Percentiles rank a stretch among this genome's conserved stretches.
These are phyloP conservation scores for Amanita muscaria DNA, from an alignment of 768 basidiomycete species.

Conservation along the genomic window DNA sequence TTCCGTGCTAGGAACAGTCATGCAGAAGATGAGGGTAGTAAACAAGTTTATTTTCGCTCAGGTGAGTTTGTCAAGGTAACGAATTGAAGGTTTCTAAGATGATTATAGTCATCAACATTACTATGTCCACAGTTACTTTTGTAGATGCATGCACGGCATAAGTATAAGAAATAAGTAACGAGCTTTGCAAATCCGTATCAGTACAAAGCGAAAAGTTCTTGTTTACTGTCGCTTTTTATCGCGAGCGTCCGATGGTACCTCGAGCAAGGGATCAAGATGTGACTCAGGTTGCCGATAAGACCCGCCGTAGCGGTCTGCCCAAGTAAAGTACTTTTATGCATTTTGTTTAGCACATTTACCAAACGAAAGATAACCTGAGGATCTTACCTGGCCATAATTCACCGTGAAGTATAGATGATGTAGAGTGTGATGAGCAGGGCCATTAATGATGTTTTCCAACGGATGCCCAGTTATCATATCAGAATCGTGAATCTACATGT, in stretches of 20 bases:
- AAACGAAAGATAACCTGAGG: constrained; percentile 1
- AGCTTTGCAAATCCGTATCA: no score
- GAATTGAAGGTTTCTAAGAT: no score
- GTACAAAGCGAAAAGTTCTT: not conserved
- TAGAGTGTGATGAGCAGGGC: constrained; percentile 96
- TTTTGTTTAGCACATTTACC: not conserved
- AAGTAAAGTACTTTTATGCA: constrained; percentile 86
- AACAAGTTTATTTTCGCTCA: not conserved
- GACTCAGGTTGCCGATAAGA: constrained; percentile 88
- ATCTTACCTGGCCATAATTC: constrained; percentile 82
- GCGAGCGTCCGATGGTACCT: constrained; percentile 33
- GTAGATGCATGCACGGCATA: no score
- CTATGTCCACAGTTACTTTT: no score
- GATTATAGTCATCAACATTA: no score
- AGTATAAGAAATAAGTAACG: not conserved
- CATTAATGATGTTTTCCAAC: constrained; percentile 87
- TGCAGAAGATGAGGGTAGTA: not conserved
- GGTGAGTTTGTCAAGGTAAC: not conserved
- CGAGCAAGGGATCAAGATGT: constrained; percentile 76
- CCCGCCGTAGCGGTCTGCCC: constrained; percentile 75
- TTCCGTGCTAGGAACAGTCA: not conserved
- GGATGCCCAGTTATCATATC: constrained; percentile 95
- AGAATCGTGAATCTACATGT: constrained; percentile 84
- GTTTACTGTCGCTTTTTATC: constrained; percentile 20
- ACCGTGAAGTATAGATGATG: constrained; percentile 96